phyloP scores from a whole-genome alignment of 2,329 filamentous ascomycete genomes.

The Sarocladiaceae sp. region DNA sequence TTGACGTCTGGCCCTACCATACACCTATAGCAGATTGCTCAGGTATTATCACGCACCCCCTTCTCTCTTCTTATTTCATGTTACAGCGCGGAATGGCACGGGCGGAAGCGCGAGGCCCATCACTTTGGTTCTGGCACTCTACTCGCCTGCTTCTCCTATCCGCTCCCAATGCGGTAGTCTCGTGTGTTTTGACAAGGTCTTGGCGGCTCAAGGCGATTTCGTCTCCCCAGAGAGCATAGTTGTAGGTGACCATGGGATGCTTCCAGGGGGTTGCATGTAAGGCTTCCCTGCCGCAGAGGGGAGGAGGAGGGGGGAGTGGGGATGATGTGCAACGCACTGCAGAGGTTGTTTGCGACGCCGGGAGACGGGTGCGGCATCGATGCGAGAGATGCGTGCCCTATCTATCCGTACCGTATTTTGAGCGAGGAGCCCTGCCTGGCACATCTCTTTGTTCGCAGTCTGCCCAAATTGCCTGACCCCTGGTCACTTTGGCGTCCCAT shows the following conservation, averaged over 20 bases:
- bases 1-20: neutral
- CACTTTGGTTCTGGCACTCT: neutral
- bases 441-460: too few species aligned
- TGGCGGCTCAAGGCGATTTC: neutral
- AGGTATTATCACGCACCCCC: neutral
- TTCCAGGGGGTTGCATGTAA: neutral
- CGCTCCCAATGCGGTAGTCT: constrained; percentile 6
- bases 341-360: neutral
- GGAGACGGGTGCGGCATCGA: constrained; percentile 7
- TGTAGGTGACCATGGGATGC: neutral
- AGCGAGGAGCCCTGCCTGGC: too few species aligned
- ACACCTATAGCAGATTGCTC: neutral
- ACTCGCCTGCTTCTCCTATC: neutral
- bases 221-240: neutral
- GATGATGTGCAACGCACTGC: neutral
- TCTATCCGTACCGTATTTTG: too few species aligned
- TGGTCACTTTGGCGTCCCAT: constrained; percentile 2
- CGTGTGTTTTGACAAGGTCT: constrained; percentile 8
- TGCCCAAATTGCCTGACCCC: too few species aligned
- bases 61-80: neutral
- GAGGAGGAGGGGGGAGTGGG: neutral
- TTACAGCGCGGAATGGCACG: neutral
- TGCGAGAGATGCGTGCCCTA: neutral
- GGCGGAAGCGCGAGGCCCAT: neutral
- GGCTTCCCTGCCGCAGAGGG: neutral